Base-by-base conservation (phyloP, 176 grass and related monocot genomes). In the Poa pratensis region DNA sequence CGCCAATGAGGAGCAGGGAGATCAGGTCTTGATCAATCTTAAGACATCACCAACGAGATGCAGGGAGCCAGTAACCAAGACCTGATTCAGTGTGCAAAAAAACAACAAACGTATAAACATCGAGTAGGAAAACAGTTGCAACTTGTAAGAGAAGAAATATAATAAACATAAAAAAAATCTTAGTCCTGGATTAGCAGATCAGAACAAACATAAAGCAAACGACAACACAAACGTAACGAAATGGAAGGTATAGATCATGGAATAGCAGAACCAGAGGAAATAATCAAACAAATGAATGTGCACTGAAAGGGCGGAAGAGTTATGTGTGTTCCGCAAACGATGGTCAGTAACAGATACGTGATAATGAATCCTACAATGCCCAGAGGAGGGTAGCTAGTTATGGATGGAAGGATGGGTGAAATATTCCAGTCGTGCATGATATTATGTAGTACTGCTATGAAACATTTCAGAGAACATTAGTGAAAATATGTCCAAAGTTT, bases 31-130 rank as follows among this genome's bases (percentile, higher is more conserved):
- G 49, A 92, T 73, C 77, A 92, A 88, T 86, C 88, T 92, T 85
- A 92, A 84, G 51, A 89, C 90, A 92, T 89, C 90, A 54, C 90
- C 90, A 65, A 92, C 51, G 40, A 92, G 83, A 82, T 92, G 90
- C 42, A 89, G 77, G n/a, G 90, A 92, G 49, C 87, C 90, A 87
- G 90, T 87, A 46, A 92, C 90, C 75, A 89, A 78, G 82, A 89
- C 90, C 90, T 92, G 63, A 45, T 82, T 49, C 63, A 69, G 48
- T 77, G 69, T 73, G 24, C 73, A 79, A 65, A 85, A 65, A 85
- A 80, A 51, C 13, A 50, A 20, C 54, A 78, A 86, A 72, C 28
- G 45, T 86, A 86, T 86, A 68, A 86, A 67, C 51, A 2, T 64
- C 23, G 70, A 57, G 24, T 83, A 69, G 35, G 55, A 48, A 90